Evolutionary conservation across 768 basidiomycete species (phyloP), one percentile per base, ranked within the genome.

Genomic region (Mycena chlorophos): DNA sequence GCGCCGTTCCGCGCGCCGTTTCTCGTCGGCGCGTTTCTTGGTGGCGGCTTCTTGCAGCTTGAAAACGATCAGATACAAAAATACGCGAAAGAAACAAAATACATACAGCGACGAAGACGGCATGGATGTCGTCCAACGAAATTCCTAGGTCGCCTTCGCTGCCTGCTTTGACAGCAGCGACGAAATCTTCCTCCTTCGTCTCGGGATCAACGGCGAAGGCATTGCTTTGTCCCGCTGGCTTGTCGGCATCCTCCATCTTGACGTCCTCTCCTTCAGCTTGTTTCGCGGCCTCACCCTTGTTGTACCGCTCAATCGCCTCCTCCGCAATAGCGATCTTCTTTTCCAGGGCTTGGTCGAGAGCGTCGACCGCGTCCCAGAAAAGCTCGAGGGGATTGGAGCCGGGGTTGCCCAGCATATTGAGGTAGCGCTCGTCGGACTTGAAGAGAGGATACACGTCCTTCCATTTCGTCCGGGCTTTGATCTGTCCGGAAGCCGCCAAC

Each of bases 341-440:
- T 57, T 94, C 93, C 17, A 96, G 80, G 60, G 86, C 81, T 66
- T 94, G 91, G 65, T 94, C 94, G 2, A 97, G 79, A 38, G 76
- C 78, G 70, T 99, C 97, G 42, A 97, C 88, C 10, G 81, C 68
- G 70, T 98, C 96, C 93, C 94, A 97, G 73, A 97, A 98, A 3
- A 98, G 81, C 65, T 99, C 97, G 27, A 99, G 79, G 1, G 96
- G 95, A 62, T 91, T 94, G 2, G 94, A 96, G 14, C 97, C 97
- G 6, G 91, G 91, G 63, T 89, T 91, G 16, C 97, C 96, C 17
- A 98, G 84, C 71, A 98, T 85, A 57, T 82, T 78, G 39, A 88
- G 77, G 73, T 98, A 99, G n/a, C 92, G 84, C 40, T 81, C 77
- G 66, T 97, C 92, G 29, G 86, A 77, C 5, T 77, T 76, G 73